Base-by-base conservation (phyloP, 1,284 basidiomycete genomes). In the Flammula alnicola region DNA sequence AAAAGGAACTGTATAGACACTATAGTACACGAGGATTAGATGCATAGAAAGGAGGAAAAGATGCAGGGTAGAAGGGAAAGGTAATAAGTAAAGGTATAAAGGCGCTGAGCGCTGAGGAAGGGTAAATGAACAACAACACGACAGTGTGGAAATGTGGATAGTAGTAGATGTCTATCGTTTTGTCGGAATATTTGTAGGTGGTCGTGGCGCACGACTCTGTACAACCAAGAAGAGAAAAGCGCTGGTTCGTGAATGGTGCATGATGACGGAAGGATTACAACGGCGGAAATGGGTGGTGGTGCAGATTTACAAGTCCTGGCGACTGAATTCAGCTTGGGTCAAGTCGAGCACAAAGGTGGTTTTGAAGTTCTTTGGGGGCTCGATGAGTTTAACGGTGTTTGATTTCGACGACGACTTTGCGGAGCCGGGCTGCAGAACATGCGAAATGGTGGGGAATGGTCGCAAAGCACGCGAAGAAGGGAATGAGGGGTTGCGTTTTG, bases 321-420 rank as follows among this genome's bases (percentile, higher is more conserved):
- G 74, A 65, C 87, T 80, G 63, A 92, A 78, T 65, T 92, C 89
- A 9, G 81, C 87, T 63, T 90, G 89, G 1, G 88, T 90, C 52
- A 92, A 76, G 67, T 91, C 80, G 44, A 92, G 79, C 52, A 86
- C 74, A 59, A 91, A 91, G 44, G 81, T 82, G 44, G 76, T 70
- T 59, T 79, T 79, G 67, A 83, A 82, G 65, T 86, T 82, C 59
- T 82, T 77, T 23, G 89, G 86, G 7, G 87, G 85, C 63, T 89
- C 78, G 50, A 92, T 90, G 63, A 90, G 74, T 64, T 91, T 91
- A 20, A 83, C 74, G 9, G 71, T 57, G 44, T 70, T 67, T 46
- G 61, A 20, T n/a, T 49, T 43, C 14, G 65, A 52, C 40, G 61
- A 43, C 42, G 47, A 23, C 36, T 49, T 50, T 23, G 47, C 22